These are phyloP conservation scores for Polytrichum commune DNA, from an alignment of 225 moss, liverwort and hornwort species.

Conservation along the genomic window DNA sequence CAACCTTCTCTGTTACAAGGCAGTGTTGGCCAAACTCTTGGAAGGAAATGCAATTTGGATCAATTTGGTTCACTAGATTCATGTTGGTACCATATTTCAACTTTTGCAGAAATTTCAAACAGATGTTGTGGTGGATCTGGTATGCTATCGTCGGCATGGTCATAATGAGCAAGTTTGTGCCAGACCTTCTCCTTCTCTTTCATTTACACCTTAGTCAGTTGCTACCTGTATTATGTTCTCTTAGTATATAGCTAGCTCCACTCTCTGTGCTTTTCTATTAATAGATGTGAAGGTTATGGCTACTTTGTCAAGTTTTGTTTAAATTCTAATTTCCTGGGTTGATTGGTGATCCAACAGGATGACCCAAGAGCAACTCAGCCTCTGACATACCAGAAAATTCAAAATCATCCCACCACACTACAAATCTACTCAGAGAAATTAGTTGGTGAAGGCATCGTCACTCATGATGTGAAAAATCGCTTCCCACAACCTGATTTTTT, in stretches of 20 bases:
- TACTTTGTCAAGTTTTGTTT: no score
- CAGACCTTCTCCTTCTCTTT: not conserved
- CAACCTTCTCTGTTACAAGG: no score
- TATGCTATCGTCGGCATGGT: conserved; percentile 61
- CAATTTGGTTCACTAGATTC: no score
- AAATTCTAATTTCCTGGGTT: not conserved
- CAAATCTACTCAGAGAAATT: conserved; percentile 49
- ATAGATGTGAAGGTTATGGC: not conserved
- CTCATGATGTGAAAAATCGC: conserved; percentile 37
- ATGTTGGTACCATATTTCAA: not conserved
- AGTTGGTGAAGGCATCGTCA: conserved; percentile 53
- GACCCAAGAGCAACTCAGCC: conserved; percentile 66
- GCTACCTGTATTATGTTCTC: not conserved
- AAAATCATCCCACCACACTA: conserved; percentile 54
- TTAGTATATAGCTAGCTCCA: not conserved
- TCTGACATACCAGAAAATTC: conserved; percentile 58
- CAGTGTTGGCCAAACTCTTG: no score
- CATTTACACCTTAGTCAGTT: not conserved
- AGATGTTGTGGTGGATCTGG: conserved; percentile 66
- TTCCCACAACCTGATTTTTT: conserved; percentile 1
- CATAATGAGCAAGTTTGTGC: conserved; percentile 60
- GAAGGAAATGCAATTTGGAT: no score
- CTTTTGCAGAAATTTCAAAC: conserved; percentile 50
- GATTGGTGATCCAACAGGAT: conserved; percentile 31
- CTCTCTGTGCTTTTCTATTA: not conserved